A percentile compares a stretch with the other conserved stretches of the same genome.
Conservation (phyloP, 2,329 filamentous ascomycete species). For the Periconia macrospinosa region DNA sequence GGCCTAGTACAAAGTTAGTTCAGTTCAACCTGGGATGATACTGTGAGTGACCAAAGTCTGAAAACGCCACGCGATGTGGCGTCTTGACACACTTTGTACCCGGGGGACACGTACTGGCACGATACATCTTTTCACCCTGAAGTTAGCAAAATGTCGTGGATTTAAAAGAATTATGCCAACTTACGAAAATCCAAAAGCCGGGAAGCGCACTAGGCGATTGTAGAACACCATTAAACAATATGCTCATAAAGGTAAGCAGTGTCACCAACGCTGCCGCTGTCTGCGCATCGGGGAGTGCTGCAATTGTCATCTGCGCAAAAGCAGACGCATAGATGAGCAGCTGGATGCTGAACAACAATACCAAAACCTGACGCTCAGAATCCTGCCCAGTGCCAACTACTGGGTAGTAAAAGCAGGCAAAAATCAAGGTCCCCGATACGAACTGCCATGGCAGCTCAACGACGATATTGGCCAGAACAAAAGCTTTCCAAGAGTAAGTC, state of each 20-base stretch:
- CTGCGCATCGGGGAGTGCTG: slow-evolving; percentile 68
- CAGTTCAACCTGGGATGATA: too few relatives aligned
- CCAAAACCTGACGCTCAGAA: slow-evolving; percentile 57
- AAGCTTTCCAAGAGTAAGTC: slow-evolving; percentile 74
- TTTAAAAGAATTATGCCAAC: neutral
- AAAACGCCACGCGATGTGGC: too few relatives aligned
- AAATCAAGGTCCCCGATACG: slow-evolving; percentile 64
- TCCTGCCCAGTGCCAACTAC: slow-evolving; percentile 42
- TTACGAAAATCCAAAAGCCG: slow-evolving; percentile 70
- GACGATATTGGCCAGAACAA: slow-evolving; percentile 70
- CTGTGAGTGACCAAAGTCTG: too few relatives aligned
- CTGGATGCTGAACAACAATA: slow-evolving; percentile 65
- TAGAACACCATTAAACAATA: slow-evolving; percentile 57
- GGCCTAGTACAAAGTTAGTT: too few relatives aligned
- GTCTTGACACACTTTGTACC: too few relatives aligned
- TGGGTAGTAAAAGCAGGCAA: slow-evolving; percentile 68
- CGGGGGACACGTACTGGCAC: too few relatives aligned
- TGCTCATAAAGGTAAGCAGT: slow-evolving; percentile 59
- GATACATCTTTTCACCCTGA: slow-evolving; percentile 59
- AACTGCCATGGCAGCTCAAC: slow-evolving; percentile 71
- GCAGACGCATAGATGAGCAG: slow-evolving; percentile 73
- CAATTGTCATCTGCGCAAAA: slow-evolving; percentile 74
- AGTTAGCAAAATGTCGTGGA: neutral
- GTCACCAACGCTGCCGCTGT: slow-evolving; percentile 65
- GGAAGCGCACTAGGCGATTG: slow-evolving; percentile 61